phyloP scores from a whole-genome alignment of 768 basidiomycete species.

The Russula sp. region DNA sequence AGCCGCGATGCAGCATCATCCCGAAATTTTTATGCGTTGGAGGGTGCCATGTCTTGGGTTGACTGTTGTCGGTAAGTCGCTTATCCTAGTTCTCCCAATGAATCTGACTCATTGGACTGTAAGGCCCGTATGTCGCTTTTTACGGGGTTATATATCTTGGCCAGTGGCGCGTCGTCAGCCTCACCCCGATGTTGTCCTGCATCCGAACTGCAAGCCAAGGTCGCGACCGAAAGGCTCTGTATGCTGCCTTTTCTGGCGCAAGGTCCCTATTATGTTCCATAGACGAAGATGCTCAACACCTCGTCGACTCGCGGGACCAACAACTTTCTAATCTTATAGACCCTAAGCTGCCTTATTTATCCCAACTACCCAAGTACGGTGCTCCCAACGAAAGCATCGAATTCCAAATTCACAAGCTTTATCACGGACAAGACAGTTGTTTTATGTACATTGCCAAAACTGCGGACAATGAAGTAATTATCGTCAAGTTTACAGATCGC shows the following conservation, averaged over 20 bases:
- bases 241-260: neutral
- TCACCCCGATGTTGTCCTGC: neutral
- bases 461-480: neutral
- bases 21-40: neutral
- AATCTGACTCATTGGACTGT: neutral
- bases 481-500: neutral
- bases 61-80: neutral
- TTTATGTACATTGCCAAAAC: neutral
- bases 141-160: neutral
- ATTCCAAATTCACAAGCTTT: too few relatives aligned
- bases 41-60: neutral
- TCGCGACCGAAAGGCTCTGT: too few relatives aligned
- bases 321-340: too few relatives aligned
- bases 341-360: too few relatives aligned
- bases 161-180: neutral
- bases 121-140: slow-evolving; percentile 1
- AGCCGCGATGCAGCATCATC: neutral
- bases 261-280: too few relatives aligned
- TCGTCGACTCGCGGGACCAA: too few relatives aligned
- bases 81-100: neutral
- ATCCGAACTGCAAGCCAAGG: neutral
- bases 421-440: too few relatives aligned
- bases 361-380: too few relatives aligned
- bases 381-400: too few relatives aligned
- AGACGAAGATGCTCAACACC: too few relatives aligned